These are phyloP conservation scores for Corrigiola litoralis DNA, from an alignment of 179 eudicot species.

Conservation along the genomic window DNA sequence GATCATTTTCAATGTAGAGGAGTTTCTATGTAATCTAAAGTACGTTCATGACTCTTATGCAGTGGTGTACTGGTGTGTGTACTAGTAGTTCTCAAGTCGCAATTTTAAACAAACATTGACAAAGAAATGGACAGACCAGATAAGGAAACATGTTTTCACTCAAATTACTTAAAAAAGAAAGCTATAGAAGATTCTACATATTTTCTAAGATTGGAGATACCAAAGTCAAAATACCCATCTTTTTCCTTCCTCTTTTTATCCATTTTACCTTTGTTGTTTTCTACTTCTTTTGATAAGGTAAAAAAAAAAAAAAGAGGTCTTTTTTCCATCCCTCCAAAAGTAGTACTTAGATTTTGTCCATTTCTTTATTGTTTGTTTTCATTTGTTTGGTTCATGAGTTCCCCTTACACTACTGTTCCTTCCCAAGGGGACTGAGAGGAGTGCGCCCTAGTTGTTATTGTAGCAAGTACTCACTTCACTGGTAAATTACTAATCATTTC, in stretches of 20 bases:
- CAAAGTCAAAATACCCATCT: constrained; percentile 23
- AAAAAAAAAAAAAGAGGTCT: too few species aligned
- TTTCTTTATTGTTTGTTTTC: not conserved
- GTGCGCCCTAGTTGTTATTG: constrained; percentile 27
- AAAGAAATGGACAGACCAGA: constrained; percentile 17
- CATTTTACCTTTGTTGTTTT: not conserved
- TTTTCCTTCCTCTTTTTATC: not conserved
- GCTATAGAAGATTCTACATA: constrained; percentile 30
- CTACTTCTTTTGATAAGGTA: not conserved
- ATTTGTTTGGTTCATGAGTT: not conserved
- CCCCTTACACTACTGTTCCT: constrained; percentile 26
- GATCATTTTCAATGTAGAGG: constrained; percentile 31
- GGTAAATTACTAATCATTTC: constrained; percentile 35
- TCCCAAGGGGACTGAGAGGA: constrained; percentile 32
- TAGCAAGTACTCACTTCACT: too few species aligned
- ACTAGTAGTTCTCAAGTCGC: not conserved
- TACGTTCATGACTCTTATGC: constrained; percentile 3
- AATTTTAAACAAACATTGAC: not conserved
- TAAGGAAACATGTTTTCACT: constrained; percentile 26
- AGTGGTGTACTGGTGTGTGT: not conserved
- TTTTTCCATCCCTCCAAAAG: too few species aligned
- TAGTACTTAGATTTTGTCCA: not conserved
- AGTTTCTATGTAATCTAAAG: constrained; percentile 23
- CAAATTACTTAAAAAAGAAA: constrained; percentile 22
- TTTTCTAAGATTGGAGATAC: constrained; percentile 23